These are phyloP conservation scores for Hypoxylon sp. DNA, from an alignment of 2,329 filamentous ascomycete genomes.

Conservation along the genomic window DNA sequence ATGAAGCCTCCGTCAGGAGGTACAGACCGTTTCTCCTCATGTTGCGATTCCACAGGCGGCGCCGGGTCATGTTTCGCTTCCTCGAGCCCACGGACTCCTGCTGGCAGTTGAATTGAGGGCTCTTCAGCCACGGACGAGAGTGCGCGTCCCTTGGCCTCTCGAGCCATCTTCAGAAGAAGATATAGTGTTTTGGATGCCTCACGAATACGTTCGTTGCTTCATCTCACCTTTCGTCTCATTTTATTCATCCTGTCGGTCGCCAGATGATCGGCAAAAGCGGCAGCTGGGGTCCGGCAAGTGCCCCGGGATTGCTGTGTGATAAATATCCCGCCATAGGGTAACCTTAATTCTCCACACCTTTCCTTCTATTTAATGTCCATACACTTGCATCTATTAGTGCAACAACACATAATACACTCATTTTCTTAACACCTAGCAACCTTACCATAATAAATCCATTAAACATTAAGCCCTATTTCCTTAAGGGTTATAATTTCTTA, in stretches of 20 bases:
- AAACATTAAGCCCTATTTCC: too few relatives aligned
- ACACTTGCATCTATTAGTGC: too few relatives aligned
- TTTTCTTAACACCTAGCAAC: too few relatives aligned
- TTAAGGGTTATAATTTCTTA: too few relatives aligned
- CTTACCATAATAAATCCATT: too few relatives aligned
- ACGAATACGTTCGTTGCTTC: not conserved
- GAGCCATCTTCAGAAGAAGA: not conserved
- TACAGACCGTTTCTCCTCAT: not conserved
- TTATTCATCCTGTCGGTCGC: not conserved
- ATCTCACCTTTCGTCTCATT: not conserved
- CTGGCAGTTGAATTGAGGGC: not conserved
- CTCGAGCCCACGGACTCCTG: not conserved
- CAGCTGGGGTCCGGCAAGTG: slow-evolving; percentile 8
- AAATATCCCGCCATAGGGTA: slow-evolving; percentile 15
- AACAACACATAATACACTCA: too few relatives aligned
- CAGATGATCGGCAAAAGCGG: not conserved
- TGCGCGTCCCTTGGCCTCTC: not conserved
- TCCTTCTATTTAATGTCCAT: too few relatives aligned
- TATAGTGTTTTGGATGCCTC: not conserved
- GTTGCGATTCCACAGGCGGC: not conserved
- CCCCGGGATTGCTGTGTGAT: not conserved
- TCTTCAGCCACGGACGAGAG: not conserved
- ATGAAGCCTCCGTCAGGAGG: slow-evolving; percentile 5
- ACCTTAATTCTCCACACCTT: too few relatives aligned
- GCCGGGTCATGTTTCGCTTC: not conserved